Conservation (phyloP, 495 filamentous ascomycete species). For the Cercophora newfieldiana region DNA sequence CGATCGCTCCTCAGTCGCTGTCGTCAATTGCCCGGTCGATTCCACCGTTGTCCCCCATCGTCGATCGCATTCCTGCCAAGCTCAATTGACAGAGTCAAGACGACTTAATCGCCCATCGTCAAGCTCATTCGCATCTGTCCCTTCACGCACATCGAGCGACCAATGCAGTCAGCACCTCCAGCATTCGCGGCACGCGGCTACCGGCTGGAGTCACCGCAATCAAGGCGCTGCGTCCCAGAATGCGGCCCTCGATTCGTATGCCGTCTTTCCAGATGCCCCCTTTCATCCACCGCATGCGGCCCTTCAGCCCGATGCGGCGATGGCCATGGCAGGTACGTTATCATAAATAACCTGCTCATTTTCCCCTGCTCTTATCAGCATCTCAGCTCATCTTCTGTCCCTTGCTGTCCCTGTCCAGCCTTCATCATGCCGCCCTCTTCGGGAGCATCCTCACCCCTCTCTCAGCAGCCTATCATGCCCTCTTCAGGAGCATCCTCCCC, state of each 20-base stretch:
- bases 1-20: too few relatives aligned
- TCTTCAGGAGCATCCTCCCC: too few relatives aligned
- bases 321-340: neutral
- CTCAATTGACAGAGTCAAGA: too few relatives aligned
- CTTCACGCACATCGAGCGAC: too few relatives aligned
- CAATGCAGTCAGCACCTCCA: neutral
- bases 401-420: neutral
- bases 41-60: too few relatives aligned
- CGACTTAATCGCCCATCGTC: too few relatives aligned
- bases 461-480: too few relatives aligned
- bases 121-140: too few relatives aligned
- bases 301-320: neutral
- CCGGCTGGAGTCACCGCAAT: neutral
- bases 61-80: too few relatives aligned
- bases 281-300: neutral
- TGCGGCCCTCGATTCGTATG: neutral
- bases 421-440: neutral
- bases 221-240: neutral
- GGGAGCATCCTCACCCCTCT: neutral
- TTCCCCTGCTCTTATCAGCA: neutral
- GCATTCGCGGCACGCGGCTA: neutral
- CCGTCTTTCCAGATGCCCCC: too few relatives aligned
- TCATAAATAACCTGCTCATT: neutral
- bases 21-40: too few relatives aligned
- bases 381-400: neutral